phyloP scores from a whole-genome alignment of 371 early-diverging fungal genomes.

The Mortierella sp. region DNA sequence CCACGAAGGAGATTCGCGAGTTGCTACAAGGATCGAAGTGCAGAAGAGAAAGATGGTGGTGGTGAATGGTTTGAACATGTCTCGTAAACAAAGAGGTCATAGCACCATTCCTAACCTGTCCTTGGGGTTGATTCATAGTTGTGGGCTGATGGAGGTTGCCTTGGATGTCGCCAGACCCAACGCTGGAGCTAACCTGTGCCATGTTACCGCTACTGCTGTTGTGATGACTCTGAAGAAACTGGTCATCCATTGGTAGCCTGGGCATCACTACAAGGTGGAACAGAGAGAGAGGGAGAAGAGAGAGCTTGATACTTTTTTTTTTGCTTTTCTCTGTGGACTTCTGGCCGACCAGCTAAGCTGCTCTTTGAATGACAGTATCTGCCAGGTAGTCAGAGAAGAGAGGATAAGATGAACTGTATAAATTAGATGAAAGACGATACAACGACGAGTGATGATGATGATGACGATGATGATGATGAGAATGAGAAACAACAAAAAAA shows the following conservation, averaged over 20 bases:
- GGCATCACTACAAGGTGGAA: constrained; percentile 25
- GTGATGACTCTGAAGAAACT: constrained; percentile 40
- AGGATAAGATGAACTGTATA: neutral
- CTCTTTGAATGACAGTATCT: too few relatives aligned
- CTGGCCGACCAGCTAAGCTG: too few relatives aligned
- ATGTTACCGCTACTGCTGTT: constrained; percentile 11
- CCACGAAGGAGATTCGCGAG: constrained; percentile 46
- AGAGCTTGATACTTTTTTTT: constrained; percentile 5
- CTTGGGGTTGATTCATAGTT: constrained; percentile 53
- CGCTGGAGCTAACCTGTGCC: constrained; percentile 19
- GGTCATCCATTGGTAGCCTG: constrained; percentile 53
- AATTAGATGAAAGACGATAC: too few relatives aligned
- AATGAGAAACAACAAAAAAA: neutral
- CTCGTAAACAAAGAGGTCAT: neutral
- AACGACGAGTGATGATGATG: too few relatives aligned
- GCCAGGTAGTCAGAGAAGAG: too few relatives aligned
- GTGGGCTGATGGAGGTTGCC: constrained; percentile 51
- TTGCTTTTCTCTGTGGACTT: too few relatives aligned
- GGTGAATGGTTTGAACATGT: neutral
- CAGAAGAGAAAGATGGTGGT: neutral
- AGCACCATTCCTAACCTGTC: constrained; percentile 34
- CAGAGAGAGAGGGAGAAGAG: constrained; percentile 2
- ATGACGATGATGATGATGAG: constrained; percentile 11
- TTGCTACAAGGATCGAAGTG: constrained; percentile 17
- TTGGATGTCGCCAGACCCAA: constrained; percentile 13